Percentiles rank a stretch among this genome's conserved stretches.
phyloP scores from a whole-genome alignment of 106 monocot species.

The Dendrobium nobile region DNA sequence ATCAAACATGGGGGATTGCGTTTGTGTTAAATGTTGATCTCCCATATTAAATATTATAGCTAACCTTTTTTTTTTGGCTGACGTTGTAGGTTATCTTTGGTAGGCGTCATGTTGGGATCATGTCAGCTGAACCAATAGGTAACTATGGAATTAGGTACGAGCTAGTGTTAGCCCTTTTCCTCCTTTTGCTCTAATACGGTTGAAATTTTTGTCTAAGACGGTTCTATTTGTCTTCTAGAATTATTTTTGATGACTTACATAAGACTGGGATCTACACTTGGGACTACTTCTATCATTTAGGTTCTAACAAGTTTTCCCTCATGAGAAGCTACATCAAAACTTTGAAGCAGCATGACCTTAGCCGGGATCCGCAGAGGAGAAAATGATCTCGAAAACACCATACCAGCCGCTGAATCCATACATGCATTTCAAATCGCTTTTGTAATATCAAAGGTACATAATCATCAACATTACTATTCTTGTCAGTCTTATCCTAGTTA shows the following conservation, averaged over 20 bases:
- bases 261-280: conserved; percentile 97
- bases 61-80: background rate
- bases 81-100: conserved; percentile 76
- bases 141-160: conserved; percentile 77
- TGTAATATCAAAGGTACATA: background rate
- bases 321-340: conserved; percentile 81
- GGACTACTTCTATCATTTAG: conserved; percentile 86
- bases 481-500: background rate
- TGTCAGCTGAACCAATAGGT: conserved; percentile 84
- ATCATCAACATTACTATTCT: background rate
- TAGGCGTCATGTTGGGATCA: conserved; percentile 74
- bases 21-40: background rate
- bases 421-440: background rate
- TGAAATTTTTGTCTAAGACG: background rate
- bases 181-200: background rate
- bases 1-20: background rate
- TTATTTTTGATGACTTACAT: conserved; percentile 87
- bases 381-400: conserved; percentile 7
- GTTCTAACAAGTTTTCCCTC: conserved; percentile 66
- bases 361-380: conserved; percentile 60
- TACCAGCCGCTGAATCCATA: background rate
- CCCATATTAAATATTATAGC: background rate
- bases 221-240: conserved; percentile 28
- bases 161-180: background rate
- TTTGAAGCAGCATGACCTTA: conserved; percentile 70